Evolutionary conservation across 331 rosid genomes (phyloP), one percentile per base, ranked within the genome.

Genomic region (Telfairia occidentalis): DNA sequence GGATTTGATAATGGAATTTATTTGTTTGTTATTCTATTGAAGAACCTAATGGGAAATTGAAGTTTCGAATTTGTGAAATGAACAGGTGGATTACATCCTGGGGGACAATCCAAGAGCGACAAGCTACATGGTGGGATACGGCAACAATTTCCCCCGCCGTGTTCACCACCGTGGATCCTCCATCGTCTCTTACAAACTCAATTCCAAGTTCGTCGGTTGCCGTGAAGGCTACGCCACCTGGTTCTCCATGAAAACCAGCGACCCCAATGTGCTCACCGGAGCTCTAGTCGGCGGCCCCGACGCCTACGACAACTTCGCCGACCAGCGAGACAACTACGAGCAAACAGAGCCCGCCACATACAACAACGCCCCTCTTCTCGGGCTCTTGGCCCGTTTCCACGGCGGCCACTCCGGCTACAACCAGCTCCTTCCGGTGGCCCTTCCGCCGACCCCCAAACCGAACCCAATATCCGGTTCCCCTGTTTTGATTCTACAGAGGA

Each of bases 251-350:
- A 90, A 92, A 81, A 77, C 64, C 50, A 81, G 96, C 40, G 97
- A 92, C 73, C 96, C 99, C 58, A 95, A 95, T 73, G 79, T 82
- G 3, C 97, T 92, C 60, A 69, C 83, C 0, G 99, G 99, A 30
- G 99, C 99, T n/a, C 19, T 90, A 79, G 99, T 95, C 34, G 99
- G 99, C 12, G 97, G 99, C 60, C 99, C 99, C 69, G 97, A 95
- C 86, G 97, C 97, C 19, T 92, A 92, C 76, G 99, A 95, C 81
- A 86, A 95, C 87, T 95, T 92, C 55, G 99, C 97, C 26, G 99
- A 95, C 72, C 81, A 92, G 67, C 86, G 99, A 74, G 92, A 95
- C 53, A 95, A 95, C 48, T 95, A 90, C 77, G 96, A 95, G 74
- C 99, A 95, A 77, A 95, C 99, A 4, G 99, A 95, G 69, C 97